Evolutionary conservation across 1,139 yeast genomes (phyloP), one percentile per base, ranked within the genome.

Genomic region (Komagataea norvegica): DNA sequence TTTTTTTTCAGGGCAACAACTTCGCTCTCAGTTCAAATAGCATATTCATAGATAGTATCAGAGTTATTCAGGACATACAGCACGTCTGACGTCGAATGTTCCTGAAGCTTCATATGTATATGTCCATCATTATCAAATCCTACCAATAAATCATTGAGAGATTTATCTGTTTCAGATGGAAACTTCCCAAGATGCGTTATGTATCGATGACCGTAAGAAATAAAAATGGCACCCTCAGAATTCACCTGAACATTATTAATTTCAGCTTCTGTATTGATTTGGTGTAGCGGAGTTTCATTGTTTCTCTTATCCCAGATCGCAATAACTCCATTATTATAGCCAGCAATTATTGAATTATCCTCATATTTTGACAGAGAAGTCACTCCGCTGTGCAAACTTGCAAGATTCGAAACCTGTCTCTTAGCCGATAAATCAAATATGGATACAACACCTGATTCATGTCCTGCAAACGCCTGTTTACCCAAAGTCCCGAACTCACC

Each of bases 301-400:
- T 45, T 43, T 28, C 59, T 47, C 23, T 60, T 25, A 51, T 70
- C 70, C 73, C 73, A 70, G 10, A 54, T 38, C 0, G 65, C 58
- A 3, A 77, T 45, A 1, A 48, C 49, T 0, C 81, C 82, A 41
- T 70, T 62, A 14, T 57, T 61, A 51, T 74, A 74, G 1, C 79
- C 82, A 13, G 64, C 65, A 34, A 56, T 53, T 1, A 67, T 38
- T 40, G 58, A 27, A 2, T 24, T 25, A 3, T 52, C 51, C 3
- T 42, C 38, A 21, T 45, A 40, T 18, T 52, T 55, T 17, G 38
- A 38, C 2, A 55, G 30, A 11, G 51, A 37, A 33, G 41, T 56
- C 10, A 40, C 40, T 17, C 31, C 27, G 8, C 36, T 34, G 49
- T 22, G 48, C 9, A 32, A 44, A 37, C 49, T 49, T 4, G 57